Base-by-base conservation (phyloP, 2,329 filamentous ascomycete species). In the Talaromyces sp. region DNA sequence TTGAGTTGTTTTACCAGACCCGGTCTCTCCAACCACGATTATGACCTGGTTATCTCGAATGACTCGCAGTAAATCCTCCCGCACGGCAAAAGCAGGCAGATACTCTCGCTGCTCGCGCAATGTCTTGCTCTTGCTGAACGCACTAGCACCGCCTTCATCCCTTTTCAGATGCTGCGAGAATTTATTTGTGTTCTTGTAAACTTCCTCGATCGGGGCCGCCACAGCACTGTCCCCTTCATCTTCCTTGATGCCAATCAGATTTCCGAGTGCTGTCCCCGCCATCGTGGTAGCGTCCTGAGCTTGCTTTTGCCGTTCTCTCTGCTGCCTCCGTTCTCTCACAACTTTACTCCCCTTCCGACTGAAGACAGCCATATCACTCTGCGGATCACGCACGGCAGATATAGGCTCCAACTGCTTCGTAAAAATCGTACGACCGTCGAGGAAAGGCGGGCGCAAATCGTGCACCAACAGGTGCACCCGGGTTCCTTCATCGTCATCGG, bases 281-380 rank as follows among this genome's bases (percentile, higher is more conserved):
- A 96, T 85, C 68, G 91, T 97, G 0, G 95, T 98, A 6, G 95
- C 93, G 71, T 98, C 90, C 73, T 97, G 92, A 0, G 95, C 93
- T 75, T 98, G 93, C 70, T 92, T 92, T 71, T 96, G 91, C 46
- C 95, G 86, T 75, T 99, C 95, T 66, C 93, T 89, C 75, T 96
- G 92, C 76, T 96, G 92, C 46, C 96, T 84, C 69, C 89, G 88
- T 69, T 99, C 95, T 71, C 90, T 91, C 12, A 99, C 95, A 1
- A 97, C 92, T 69, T 87, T 90, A 73, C 93, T 98, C 0, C 95
- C 95, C 74, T 97, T 97, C 48, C 93, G 86, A 78, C 92, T 96
- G 70, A 98, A 98, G 1, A 99, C 93, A 1, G 95, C 95, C 95
- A 99, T 96, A 72, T 99, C 95, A 73, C 96, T 99, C 76, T 98